Evolutionary conservation across 257 asterid genomes (phyloP).

Genomic region (Orobanche coerulescens): DNA sequence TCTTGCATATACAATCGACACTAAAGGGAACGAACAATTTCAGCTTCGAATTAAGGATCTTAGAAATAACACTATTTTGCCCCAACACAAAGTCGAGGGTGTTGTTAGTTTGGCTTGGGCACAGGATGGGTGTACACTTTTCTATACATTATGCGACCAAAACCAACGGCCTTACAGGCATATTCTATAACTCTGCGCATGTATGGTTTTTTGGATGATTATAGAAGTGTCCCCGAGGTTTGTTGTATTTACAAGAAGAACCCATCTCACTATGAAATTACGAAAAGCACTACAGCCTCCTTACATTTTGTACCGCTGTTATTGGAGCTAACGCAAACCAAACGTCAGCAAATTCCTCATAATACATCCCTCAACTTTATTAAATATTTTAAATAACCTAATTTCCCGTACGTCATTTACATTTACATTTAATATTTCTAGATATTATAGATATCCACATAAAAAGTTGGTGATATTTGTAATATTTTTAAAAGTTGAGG

Average conservation of each 20-base stretch:
- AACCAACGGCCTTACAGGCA: slow-evolving; percentile 91
- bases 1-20: slow-evolving; percentile 78
- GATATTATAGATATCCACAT: no score
- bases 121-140: slow-evolving; percentile 54
- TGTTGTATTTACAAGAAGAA: background rate
- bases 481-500: background rate
- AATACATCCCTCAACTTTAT: no score
- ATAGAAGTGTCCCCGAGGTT: background rate
- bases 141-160: slow-evolving; percentile 71
- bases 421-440: background rate
- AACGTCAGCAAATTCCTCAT: no score
- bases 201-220: background rate
- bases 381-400: no score
- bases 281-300: no score
- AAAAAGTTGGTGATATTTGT: background rate
- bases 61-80: slow-evolving; percentile 30
- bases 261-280: background rate
- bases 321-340: no score
- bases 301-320: no score
- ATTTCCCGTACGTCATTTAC: no score
- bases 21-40: slow-evolving; percentile 63
- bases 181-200: slow-evolving; percentile 20
- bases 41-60: slow-evolving; percentile 80
- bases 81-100: slow-evolving; percentile 45
- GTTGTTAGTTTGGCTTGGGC: slow-evolving; percentile 97